Evolutionary conservation across 345 rosid genomes (phyloP).

Genomic region (Salix suchowensis): DNA sequence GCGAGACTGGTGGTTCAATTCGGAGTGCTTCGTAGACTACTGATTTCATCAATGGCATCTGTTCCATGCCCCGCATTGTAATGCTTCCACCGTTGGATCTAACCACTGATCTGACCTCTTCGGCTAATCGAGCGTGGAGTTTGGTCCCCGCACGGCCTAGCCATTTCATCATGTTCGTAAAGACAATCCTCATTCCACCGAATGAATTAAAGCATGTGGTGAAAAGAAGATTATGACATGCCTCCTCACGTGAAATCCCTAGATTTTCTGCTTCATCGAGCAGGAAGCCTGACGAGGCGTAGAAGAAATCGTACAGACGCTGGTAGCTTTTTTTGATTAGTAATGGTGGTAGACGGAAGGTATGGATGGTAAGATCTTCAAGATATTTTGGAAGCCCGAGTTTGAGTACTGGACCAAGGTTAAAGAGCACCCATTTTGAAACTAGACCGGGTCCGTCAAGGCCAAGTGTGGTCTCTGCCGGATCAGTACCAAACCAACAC

Average conservation of each 20-base stretch:
- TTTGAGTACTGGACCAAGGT: conserved; percentile 48
- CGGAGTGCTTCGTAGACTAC: conserved; percentile 73
- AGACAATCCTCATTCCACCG: conserved; percentile 70
- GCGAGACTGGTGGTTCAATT: conserved; percentile 82
- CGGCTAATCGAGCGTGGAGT: conserved; percentile 56
- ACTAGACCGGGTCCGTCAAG: conserved; percentile 58
- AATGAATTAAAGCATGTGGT: conserved; percentile 83
- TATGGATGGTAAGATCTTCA: conserved; percentile 54
- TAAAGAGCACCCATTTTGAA: conserved; percentile 64
- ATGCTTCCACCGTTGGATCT: conserved; percentile 58
- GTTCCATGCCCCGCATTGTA: conserved; percentile 67
- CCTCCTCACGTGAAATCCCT: conserved; percentile 76
- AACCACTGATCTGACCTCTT: conserved; percentile 67
- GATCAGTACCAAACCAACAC: conserved; percentile 50
- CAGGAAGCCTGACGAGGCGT: conserved; percentile 42
- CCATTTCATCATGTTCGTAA: conserved; percentile 63
- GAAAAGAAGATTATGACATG: conserved; percentile 74
- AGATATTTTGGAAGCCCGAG: conserved; percentile 56
- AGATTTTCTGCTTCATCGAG: conserved; percentile 63
- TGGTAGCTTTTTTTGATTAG: conserved; percentile 63
- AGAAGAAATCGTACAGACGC: conserved; percentile 71
- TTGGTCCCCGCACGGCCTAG: conserved; percentile 63
- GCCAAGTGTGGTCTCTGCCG: conserved; percentile 54
- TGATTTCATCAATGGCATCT: conserved; percentile 75
- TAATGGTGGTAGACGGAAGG: conserved; percentile 54